phyloP scores from a whole-genome alignment of 1,284 basidiomycete genomes.

The Cryptococcus sp. region DNA sequence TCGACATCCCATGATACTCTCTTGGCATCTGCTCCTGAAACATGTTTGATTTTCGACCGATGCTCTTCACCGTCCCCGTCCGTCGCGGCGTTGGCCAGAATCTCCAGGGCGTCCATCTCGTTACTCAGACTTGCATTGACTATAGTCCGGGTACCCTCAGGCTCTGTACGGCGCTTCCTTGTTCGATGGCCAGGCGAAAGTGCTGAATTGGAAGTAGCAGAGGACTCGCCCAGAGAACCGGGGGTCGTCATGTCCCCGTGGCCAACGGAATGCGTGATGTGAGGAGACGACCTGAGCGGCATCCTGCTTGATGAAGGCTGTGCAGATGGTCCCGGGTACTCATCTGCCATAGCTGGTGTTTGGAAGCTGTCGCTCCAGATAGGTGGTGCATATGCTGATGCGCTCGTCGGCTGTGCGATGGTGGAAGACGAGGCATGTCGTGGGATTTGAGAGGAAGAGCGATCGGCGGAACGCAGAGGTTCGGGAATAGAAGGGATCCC shows the following conservation, averaged over 20 bases:
- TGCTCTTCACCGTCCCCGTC: conserved; percentile 30
- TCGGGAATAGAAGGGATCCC: too few species aligned
- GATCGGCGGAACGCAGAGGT: too few species aligned
- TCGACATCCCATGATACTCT: conserved; percentile 23
- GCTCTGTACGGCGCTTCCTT: conserved; percentile 23
- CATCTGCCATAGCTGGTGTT: too few species aligned
- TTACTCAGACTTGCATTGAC: conserved; percentile 52
- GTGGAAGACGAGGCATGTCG: too few species aligned
- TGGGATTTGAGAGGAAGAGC: too few species aligned
- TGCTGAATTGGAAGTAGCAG: conserved; percentile 22
- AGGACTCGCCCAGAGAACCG: conserved; percentile 19
- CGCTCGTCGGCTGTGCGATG: too few species aligned
- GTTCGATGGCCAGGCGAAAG: conserved; percentile 20
- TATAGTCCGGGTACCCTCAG: conserved; percentile 42
- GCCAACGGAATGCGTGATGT: background rate
- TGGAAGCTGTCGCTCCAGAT: too few species aligned
- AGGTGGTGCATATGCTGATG: too few species aligned
- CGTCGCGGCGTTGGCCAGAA: conserved; percentile 52
- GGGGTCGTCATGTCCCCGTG: conserved; percentile 14
- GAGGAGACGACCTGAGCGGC: too few species aligned
- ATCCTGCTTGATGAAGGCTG: too few species aligned
- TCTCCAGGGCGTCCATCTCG: conserved; percentile 53
- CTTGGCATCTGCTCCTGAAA: conserved; percentile 5
- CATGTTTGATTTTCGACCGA: conserved; percentile 3
- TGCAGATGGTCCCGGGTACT: too few species aligned